These are phyloP conservation scores for Stagonosporopsis tanaceti DNA, from an alignment of 2,329 filamentous ascomycete genomes.

Conservation along the genomic window DNA sequence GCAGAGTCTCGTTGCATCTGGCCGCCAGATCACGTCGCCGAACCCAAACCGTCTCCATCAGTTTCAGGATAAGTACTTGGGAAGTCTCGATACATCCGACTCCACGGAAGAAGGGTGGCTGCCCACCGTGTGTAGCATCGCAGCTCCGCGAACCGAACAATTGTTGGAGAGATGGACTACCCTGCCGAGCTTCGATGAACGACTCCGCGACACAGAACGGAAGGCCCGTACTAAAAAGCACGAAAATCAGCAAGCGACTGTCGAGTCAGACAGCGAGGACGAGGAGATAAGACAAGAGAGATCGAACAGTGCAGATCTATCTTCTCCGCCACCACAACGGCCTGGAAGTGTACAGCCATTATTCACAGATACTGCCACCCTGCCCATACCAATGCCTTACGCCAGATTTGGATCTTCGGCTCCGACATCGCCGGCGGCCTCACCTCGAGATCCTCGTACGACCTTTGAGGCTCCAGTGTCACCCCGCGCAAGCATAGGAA, in stretches of 20 bases:
- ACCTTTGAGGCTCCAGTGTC: slow-evolving; percentile 30
- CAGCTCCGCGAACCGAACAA: slow-evolving; percentile 35
- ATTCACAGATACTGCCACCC: slow-evolving; percentile 35
- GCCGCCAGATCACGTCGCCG: slow-evolving; percentile 15
- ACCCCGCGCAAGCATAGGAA: slow-evolving; percentile 36
- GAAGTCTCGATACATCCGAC: slow-evolving; percentile 31
- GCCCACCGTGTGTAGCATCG: slow-evolving; percentile 32
- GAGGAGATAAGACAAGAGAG: slow-evolving; percentile 33
- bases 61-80: slow-evolving; percentile 42
- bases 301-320: slow-evolving; percentile 18
- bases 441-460: slow-evolving; percentile 33
- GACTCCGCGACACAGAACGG: slow-evolving; percentile 36
- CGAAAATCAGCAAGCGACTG: slow-evolving; percentile 42
- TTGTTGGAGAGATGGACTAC: slow-evolving; percentile 46
- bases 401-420: slow-evolving; percentile 29
- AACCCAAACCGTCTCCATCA: slow-evolving; percentile 34
- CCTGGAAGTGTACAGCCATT: slow-evolving; percentile 38
- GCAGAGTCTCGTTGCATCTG: slow-evolving; percentile 30
- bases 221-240: slow-evolving; percentile 33
- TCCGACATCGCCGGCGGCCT: slow-evolving; percentile 37
- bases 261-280: slow-evolving; percentile 48
- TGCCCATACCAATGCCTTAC: slow-evolving; percentile 32
- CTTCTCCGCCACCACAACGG: slow-evolving; percentile 24
- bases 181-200: slow-evolving; percentile 41
- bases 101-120: slow-evolving; percentile 35